Conservation (phyloP, 352 stramenopile species). For the Globisporangium yorkense region DNA sequence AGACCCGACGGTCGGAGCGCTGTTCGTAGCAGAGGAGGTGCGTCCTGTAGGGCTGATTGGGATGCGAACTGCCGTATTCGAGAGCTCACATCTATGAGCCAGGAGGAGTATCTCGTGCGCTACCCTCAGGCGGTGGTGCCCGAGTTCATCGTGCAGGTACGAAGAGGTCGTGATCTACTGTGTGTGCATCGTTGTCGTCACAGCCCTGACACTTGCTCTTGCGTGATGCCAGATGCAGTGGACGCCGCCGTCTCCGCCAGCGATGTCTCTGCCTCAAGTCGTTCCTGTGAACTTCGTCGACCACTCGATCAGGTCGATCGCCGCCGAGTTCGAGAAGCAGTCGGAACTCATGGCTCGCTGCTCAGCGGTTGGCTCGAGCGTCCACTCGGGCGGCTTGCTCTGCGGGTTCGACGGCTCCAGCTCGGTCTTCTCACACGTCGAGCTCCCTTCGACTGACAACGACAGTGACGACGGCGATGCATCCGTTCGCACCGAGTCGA, state of each 20-base stretch:
- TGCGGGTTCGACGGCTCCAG: neutral
- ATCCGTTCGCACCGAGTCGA: neutral
- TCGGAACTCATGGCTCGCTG: neutral
- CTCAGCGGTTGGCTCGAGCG: neutral
- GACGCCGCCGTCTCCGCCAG: neutral
- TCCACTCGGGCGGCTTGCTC: neutral
- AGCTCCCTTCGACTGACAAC: neutral
- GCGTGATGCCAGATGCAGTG: conserved; percentile 3
- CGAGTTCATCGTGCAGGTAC: conserved; percentile 65
- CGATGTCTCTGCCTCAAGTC: neutral
- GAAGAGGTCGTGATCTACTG: neutral
- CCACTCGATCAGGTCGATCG: conserved; percentile 1
- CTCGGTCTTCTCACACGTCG: neutral
- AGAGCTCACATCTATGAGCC: too few relatives aligned
- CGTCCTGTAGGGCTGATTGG: neutral
- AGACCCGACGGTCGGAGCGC: conserved; percentile 27
- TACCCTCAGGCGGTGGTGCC: conserved; percentile 57
- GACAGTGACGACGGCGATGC: neutral
- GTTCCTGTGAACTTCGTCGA: conserved; percentile 6
- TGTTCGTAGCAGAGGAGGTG: conserved; percentile 37
- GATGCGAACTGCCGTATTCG: neutral
- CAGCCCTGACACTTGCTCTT: neutral
- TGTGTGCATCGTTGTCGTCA: neutral
- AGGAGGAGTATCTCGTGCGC: conserved; percentile 72
- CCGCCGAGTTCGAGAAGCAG: conserved; percentile 3